Conservation (phyloP, 2,329 filamentous ascomycete species). For the Aspergillus sp. region DNA sequence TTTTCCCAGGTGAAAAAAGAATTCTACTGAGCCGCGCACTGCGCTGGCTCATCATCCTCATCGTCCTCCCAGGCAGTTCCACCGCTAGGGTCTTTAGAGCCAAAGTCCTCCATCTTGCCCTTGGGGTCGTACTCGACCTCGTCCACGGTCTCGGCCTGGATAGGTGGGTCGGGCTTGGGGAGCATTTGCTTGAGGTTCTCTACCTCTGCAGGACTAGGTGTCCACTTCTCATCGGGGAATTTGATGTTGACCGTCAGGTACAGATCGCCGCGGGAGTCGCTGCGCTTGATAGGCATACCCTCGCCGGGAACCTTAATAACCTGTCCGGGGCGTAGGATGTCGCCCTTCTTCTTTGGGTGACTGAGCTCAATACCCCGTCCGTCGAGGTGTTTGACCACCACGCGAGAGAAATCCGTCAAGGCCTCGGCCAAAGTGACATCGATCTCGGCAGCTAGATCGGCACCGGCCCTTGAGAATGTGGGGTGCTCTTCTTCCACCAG, state of each 20-base stretch:
- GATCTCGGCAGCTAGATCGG: slow-evolving; percentile 78
- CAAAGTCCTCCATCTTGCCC: slow-evolving; percentile 70
- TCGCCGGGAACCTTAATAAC: slow-evolving; percentile 81
- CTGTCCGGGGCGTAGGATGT: slow-evolving; percentile 77
- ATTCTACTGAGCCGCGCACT: slow-evolving; percentile 46
- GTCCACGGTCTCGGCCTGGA: slow-evolving; percentile 71
- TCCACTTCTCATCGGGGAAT: slow-evolving; percentile 85
- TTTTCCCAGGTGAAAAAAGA: no score
- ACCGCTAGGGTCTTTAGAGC: slow-evolving; percentile 38
- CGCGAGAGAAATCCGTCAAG: slow-evolving; percentile 80
- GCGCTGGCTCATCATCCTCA: slow-evolving; percentile 42
- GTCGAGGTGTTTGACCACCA: slow-evolving; percentile 88
- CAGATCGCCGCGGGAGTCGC: slow-evolving; percentile 77
- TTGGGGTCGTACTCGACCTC: slow-evolving; percentile 84
- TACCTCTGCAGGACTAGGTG: slow-evolving; percentile 65
- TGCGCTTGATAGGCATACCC: slow-evolving; percentile 90
- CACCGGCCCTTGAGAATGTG: slow-evolving; percentile 73
- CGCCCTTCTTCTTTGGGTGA: slow-evolving; percentile 70
- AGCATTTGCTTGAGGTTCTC: slow-evolving; percentile 70
- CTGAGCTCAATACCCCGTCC: slow-evolving; percentile 81
- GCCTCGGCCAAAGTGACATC: slow-evolving; percentile 79
- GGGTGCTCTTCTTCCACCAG: slow-evolving; percentile 78
- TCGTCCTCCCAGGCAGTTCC: slow-evolving; percentile 47
- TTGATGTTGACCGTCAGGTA: slow-evolving; percentile 81
- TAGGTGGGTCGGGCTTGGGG: slow-evolving; percentile 57